Conservation (phyloP, 176 grass and related monocot genomes). For the Rhynchospora pubera region DNA sequence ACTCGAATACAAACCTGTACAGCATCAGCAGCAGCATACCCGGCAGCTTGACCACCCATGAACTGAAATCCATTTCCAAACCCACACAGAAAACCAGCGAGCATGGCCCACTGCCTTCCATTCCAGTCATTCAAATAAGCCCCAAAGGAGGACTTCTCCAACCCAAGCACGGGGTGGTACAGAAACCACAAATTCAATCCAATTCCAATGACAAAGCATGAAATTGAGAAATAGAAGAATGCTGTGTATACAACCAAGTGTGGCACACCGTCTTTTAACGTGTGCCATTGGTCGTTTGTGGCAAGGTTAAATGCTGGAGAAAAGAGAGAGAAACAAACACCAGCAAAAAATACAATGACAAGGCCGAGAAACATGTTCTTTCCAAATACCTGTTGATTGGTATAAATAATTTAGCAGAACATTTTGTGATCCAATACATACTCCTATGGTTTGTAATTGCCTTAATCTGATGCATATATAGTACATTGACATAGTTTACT, state of each 20-base stretch:
- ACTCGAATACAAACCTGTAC: constrained; percentile 54
- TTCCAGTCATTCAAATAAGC: constrained; percentile 87
- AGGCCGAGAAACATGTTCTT: constrained; percentile 52
- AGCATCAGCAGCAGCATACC: constrained; percentile 95
- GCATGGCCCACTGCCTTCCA: constrained; percentile 87
- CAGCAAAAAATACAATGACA: constrained; percentile 76
- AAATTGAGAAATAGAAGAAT: constrained; percentile 98
- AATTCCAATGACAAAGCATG: constrained; percentile 64
- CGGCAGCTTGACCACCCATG: constrained; percentile 95
- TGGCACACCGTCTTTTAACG: constrained; percentile 53
- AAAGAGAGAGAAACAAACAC: constrained; percentile 89
- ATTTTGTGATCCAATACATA: neutral
- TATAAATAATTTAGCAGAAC: neutral
- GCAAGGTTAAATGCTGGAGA: constrained; percentile 92
- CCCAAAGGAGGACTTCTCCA: constrained; percentile 63
- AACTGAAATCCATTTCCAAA: constrained; percentile 97
- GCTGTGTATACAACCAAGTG: constrained; percentile 93
- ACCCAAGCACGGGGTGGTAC: constrained; percentile 67
- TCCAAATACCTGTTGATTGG: constrained; percentile 5
- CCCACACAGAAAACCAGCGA: constrained; percentile 69
- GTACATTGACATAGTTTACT: neutral
- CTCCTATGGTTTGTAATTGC: neutral
- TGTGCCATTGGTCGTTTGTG: constrained; percentile 90
- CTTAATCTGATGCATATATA: neutral
- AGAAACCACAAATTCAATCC: constrained; percentile 80